Percentiles rank a stretch among this genome's conserved stretches.
phyloP scores from a whole-genome alignment of 1,284 basidiomycete genomes.

The Sanghuangporus baumii region DNA sequence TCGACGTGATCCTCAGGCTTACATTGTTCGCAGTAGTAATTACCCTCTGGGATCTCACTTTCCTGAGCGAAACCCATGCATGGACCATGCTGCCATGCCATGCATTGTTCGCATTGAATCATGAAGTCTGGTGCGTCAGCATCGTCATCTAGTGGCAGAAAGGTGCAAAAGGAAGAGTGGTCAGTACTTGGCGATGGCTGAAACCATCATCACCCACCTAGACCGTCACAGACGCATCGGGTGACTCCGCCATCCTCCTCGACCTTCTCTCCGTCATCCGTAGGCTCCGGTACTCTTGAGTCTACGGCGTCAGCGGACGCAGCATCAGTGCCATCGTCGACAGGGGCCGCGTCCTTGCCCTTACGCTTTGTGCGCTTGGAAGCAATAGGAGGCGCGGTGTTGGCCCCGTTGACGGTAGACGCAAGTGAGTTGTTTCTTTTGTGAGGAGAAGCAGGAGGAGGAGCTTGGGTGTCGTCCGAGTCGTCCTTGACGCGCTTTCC shows the following conservation, averaged over 20 bases:
- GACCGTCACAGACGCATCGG: conserved; percentile 89
- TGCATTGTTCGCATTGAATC: conserved; percentile 97
- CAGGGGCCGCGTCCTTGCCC: conserved; percentile 36
- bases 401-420: conserved; percentile 39
- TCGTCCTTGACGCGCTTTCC: conserved; percentile 71
- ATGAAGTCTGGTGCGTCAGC: conserved; percentile 84
- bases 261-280: conserved; percentile 33
- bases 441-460: conserved; percentile 28
- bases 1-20: conserved; percentile 82
- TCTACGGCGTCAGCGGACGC: conserved; percentile 18
- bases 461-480: conserved; percentile 53
- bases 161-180: conserved; percentile 7
- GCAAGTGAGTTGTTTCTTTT: conserved; percentile 19
- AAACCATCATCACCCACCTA: conserved; percentile 52
- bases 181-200: conserved; percentile 19
- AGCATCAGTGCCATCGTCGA: conserved; percentile 20
- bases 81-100: conserved; percentile 96
- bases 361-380: conserved; percentile 47
- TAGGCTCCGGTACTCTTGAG: conserved; percentile 10
- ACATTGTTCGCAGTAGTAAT: conserved; percentile 94
- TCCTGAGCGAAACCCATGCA: conserved; percentile 94
- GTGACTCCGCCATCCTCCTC: conserved; percentile 84
- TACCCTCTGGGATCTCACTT: conserved; percentile 73
- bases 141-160: conserved; percentile 61
- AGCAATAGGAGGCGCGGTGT: conserved; percentile 34